Percentiles rank a stretch among this genome's conserved stretches.
Conservation (phyloP, 495 filamentous ascomycete genomes). For the Jackrogersella multiformis region DNA sequence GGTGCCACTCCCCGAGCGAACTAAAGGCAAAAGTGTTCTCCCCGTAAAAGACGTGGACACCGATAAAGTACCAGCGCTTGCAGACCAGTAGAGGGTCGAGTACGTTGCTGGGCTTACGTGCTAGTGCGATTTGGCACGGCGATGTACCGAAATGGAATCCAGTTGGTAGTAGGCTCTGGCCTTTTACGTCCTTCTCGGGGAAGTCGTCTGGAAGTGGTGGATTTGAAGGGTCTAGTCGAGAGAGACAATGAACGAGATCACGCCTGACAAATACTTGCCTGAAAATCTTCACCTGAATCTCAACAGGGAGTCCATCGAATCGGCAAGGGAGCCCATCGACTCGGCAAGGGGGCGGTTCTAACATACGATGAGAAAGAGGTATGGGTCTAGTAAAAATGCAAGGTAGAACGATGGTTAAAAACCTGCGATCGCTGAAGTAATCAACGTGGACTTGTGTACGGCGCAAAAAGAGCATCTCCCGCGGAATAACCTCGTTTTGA, state of each 20-base stretch:
- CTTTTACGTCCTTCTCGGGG: conserved; percentile 15
- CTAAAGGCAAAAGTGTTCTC: conserved; percentile 58
- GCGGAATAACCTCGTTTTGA: neutral
- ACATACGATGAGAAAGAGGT: neutral
- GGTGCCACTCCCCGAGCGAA: conserved; percentile 52
- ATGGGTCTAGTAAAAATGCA: no score
- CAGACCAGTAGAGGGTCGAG: conserved; percentile 45
- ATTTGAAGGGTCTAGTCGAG: conserved; percentile 48
- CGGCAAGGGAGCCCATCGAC: conserved; percentile 46
- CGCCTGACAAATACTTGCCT: conserved; percentile 39
- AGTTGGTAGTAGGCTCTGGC: conserved; percentile 24
- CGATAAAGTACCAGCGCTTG: conserved; percentile 48
- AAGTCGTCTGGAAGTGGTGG: conserved; percentile 21
- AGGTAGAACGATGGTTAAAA: neutral
- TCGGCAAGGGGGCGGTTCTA: conserved; percentile 20
- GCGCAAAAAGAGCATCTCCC: neutral
- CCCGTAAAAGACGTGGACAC: conserved; percentile 53
- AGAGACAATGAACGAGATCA: conserved; percentile 50
- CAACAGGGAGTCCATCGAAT: conserved; percentile 45
- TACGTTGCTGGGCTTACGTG: conserved; percentile 35
- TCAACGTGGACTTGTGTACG: neutral
- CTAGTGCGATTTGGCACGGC: conserved; percentile 38
- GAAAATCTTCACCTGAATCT: conserved; percentile 47
- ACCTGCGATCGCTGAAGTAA: neutral
- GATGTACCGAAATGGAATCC: conserved; percentile 47